Evolutionary conservation across 2,329 filamentous ascomycete species (phyloP).

Genomic region (Microcyclospora tardicrescens): DNA sequence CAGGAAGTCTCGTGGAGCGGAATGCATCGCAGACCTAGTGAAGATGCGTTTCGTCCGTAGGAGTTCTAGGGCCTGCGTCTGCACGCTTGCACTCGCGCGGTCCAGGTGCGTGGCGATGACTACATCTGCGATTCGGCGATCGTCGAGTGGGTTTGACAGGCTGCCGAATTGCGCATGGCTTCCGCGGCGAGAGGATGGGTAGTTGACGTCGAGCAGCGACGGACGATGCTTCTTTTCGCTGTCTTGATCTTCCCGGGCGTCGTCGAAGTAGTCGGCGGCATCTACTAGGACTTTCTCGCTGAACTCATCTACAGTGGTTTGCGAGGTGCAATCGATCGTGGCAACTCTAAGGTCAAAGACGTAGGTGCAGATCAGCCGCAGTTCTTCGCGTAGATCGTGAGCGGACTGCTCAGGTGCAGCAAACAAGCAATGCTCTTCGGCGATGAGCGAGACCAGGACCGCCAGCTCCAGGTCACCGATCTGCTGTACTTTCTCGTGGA

Average conservation of each 20-base stretch:
- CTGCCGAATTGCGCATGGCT: constrained; percentile 6
- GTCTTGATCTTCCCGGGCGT: constrained; percentile 1
- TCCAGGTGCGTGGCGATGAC: constrained; percentile 73
- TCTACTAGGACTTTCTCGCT: constrained; percentile 51
- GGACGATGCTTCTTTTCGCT: not conserved
- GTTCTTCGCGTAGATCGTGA: constrained; percentile 13
- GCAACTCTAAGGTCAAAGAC: constrained; percentile 61
- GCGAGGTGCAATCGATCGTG: constrained; percentile 57
- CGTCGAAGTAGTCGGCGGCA: constrained; percentile 12
- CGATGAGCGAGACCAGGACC: constrained; percentile 64
- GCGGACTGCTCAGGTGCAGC: constrained; percentile 46
- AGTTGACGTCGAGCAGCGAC: constrained; percentile 6
- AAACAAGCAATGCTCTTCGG: constrained; percentile 78
- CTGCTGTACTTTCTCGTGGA: constrained; percentile 49
- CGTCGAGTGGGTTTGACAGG: constrained; percentile 27
- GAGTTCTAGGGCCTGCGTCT: constrained; percentile 68
- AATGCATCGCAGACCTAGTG: constrained; percentile 59
- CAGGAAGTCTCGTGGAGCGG: constrained; percentile 64
- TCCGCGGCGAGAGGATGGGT: constrained; percentile 5
- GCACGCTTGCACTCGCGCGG: constrained; percentile 57
- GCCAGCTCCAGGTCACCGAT: constrained; percentile 84
- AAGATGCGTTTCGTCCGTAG: constrained; percentile 68
- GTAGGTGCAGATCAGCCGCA: constrained; percentile 52
- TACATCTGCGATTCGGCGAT: constrained; percentile 59
- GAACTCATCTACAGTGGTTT: constrained; percentile 72